Conservation (phyloP, 148 eudicot species). For the Mesembryanthemum crystallinum region DNA sequence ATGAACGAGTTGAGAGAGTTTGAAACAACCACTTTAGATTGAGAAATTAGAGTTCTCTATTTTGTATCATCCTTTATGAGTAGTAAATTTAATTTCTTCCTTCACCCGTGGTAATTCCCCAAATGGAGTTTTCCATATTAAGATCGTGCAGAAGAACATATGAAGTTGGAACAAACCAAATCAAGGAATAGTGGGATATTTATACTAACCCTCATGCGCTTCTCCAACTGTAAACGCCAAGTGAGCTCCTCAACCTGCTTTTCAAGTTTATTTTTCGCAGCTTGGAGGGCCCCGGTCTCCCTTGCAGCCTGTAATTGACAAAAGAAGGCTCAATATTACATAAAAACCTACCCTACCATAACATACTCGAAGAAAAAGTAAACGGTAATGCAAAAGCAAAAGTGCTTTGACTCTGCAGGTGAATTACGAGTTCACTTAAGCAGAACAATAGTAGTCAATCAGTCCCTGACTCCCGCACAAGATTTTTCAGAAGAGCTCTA, state of each 20-base stretch:
- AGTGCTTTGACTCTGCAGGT: not conserved
- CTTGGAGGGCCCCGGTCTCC: conserved; percentile 99
- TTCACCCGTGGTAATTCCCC: no score
- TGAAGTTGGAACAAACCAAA: no score
- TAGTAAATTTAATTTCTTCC: no score
- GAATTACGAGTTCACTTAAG: not conserved
- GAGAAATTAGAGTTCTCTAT: no score
- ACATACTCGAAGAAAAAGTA: not conserved
- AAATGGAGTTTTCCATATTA: no score
- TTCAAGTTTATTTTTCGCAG: conserved; percentile 97
- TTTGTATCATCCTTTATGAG: no score
- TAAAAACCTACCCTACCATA: not conserved
- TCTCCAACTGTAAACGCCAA: conserved; percentile 96
- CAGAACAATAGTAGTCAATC: not conserved
- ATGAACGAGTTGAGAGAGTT: no score
- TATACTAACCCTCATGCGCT: conserved; percentile 85
- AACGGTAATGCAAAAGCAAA: not conserved
- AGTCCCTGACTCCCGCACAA: no score
- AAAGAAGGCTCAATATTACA: conserved; percentile 6
- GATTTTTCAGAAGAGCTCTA: not conserved
- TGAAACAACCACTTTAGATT: no score
- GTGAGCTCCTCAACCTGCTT: conserved; percentile 99
- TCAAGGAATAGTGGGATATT: not conserved
- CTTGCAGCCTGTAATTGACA: conserved; percentile 68
- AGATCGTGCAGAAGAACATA: not conserved